phyloP scores from a whole-genome alignment of 1,139 yeast genomes.

The Hyphopichia buzzinii region DNA sequence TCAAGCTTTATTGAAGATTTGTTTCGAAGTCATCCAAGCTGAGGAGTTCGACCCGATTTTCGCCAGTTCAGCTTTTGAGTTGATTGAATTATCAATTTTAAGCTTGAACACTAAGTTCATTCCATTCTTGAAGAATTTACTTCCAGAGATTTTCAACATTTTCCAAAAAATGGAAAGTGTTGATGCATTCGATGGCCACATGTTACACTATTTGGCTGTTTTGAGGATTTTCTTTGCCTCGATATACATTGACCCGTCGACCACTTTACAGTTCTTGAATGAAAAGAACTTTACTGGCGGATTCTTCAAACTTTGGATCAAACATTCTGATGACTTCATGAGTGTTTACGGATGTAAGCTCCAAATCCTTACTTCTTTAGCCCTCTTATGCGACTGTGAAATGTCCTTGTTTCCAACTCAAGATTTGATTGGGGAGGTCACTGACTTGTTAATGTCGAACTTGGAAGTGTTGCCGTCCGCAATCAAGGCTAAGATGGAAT shows the following conservation, averaged over 20 bases:
- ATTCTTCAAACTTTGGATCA: constrained; percentile 50
- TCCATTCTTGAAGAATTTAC: constrained; percentile 33
- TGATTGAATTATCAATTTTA: constrained; percentile 38
- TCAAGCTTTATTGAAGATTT: constrained; percentile 37
- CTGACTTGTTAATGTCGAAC: constrained; percentile 39
- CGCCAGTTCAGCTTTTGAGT: constrained; percentile 41
- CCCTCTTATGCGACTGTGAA: constrained; percentile 30
- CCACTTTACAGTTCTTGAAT: constrained; percentile 36
- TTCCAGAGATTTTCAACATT: constrained; percentile 37
- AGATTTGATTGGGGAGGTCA: constrained; percentile 41
- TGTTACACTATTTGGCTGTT: constrained; percentile 47
- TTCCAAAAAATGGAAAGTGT: constrained; percentile 35
- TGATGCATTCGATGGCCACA: constrained; percentile 46
- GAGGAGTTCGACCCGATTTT: constrained; percentile 42
- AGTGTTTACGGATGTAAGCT: constrained; percentile 59
- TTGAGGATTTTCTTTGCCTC: constrained; percentile 44
- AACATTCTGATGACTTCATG: constrained; percentile 45
- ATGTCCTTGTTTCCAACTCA: constrained; percentile 26
- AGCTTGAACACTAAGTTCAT: constrained; percentile 35
- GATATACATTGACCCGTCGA: constrained; percentile 38
- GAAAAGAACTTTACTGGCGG: constrained; percentile 35
- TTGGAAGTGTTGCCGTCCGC: constrained; percentile 49
- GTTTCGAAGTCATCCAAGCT: constrained; percentile 34
- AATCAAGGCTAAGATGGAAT: constrained; percentile 43
- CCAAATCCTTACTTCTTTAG: constrained; percentile 44